These are phyloP conservation scores for Leishmania tropica DNA, from an alignment of 208 protist genomes.

Conservation along the genomic window DNA sequence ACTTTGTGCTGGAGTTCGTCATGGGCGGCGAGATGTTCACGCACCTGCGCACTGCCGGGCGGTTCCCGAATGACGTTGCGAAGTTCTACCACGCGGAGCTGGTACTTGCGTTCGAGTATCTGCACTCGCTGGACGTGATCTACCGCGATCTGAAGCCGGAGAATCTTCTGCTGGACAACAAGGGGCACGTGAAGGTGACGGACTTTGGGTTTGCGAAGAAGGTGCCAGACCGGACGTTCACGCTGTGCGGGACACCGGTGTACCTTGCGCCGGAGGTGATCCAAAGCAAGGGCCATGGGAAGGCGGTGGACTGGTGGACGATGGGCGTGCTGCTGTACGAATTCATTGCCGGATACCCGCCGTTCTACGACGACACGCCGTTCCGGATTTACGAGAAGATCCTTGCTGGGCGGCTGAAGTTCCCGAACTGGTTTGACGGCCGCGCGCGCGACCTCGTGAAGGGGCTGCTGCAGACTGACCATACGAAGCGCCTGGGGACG, in stretches of 20 bases:
- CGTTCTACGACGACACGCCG: conserved; percentile 93
- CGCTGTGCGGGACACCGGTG: conserved; percentile 89
- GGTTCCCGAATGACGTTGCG: conserved; percentile 86
- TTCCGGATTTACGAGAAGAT: conserved; percentile 92
- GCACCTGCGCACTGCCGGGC: conserved; percentile 81
- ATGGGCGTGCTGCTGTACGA: conserved; percentile 96
- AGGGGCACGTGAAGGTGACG: conserved; percentile 87
- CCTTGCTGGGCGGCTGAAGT: conserved; percentile 77
- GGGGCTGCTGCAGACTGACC: conserved; percentile 86
- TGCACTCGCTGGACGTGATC: conserved; percentile 92
- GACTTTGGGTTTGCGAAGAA: conserved; percentile 91
- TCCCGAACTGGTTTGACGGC: conserved; percentile 85
- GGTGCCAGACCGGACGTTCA: conserved; percentile 82
- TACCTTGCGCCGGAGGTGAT: conserved; percentile 95
- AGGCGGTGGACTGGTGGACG: conserved; percentile 97
- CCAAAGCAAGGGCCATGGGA: conserved; percentile 92
- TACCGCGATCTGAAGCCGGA: conserved; percentile 94
- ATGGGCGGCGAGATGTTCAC: conserved; percentile 93
- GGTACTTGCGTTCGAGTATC: conserved; percentile 89
- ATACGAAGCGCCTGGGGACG: conserved; percentile 89
- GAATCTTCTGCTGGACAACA: conserved; percentile 88
- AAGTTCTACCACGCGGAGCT: conserved; percentile 95
- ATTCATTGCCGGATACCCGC: conserved; percentile 93
- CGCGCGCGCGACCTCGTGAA: conserved; percentile 84
- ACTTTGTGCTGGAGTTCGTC: conserved; percentile 94